A percentile compares a stretch with the other conserved stretches of the same genome.
phyloP scores from a whole-genome alignment of 495 filamentous ascomycete genomes.

The Trichoderma reesei region DNA sequence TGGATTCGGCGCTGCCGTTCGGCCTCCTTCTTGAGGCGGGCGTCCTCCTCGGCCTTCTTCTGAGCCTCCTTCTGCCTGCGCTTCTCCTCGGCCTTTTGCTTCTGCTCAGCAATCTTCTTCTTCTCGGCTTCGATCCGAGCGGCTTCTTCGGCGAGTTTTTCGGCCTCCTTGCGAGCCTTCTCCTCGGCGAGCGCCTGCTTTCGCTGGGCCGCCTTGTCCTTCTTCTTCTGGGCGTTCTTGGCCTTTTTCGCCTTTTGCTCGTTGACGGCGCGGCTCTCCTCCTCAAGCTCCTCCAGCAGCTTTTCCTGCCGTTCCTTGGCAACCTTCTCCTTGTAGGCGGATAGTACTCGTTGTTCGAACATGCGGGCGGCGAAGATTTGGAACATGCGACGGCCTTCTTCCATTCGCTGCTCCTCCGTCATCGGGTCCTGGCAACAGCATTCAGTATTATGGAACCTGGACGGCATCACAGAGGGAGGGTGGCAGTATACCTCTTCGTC shows the following conservation, averaged over 20 bases:
- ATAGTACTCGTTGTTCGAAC: constrained; percentile 96
- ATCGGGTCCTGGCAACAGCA: constrained; percentile 66
- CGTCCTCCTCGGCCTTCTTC: constrained; percentile 81
- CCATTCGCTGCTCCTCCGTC: constrained; percentile 98
- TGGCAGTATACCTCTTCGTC: constrained; percentile 66
- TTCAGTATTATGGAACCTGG: constrained; percentile 22
- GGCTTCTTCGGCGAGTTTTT: constrained; percentile 85
- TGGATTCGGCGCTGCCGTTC: constrained; percentile 68
- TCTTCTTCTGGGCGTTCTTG: constrained; percentile 84
- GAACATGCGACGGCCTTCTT: constrained; percentile 97
- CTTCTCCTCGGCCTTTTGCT: constrained; percentile 74
- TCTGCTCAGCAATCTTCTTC: constrained; percentile 65
- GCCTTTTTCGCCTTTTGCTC: constrained; percentile 87
- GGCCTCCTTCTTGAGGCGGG: constrained; percentile 65
- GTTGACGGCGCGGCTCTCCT: constrained; percentile 63
- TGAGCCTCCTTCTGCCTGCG: constrained; percentile 80
- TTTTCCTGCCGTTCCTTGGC: constrained; percentile 84
- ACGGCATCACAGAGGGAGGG: constrained; percentile 10
- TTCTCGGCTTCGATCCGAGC: constrained; percentile 63
- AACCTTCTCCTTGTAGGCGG: constrained; percentile 95
- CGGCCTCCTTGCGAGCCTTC: constrained; percentile 72
- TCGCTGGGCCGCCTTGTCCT: constrained; percentile 77
- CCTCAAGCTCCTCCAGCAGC: constrained; percentile 82
- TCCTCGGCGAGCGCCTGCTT: constrained; percentile 85
- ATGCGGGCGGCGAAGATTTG: constrained; percentile 98